A percentile compares a stretch with the other conserved stretches of the same genome.
Evolutionary conservation across 177 flowering plant species (phyloP).

Genomic region (Telopea speciosissima): DNA sequence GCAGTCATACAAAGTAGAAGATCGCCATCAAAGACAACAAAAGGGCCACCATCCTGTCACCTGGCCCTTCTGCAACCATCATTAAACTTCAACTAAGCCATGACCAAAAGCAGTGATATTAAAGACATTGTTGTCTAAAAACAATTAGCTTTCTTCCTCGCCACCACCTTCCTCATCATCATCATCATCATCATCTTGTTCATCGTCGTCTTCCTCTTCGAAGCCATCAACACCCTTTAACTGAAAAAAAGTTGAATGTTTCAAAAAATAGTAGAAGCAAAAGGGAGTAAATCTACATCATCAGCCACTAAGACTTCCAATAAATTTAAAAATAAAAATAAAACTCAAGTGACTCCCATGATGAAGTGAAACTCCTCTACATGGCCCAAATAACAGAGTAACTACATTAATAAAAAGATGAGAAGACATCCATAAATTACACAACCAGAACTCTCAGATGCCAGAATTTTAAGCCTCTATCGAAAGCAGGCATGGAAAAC

Average conservation of each 20-base stretch:
- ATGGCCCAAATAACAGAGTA: too few relatives aligned
- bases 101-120: conserved; percentile 13
- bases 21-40: conserved; percentile 3
- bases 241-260: conserved; percentile 19
- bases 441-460: too few relatives aligned
- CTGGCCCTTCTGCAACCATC: conserved; percentile 13
- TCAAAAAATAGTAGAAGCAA: background rate
- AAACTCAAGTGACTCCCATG: too few relatives aligned
- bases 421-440: too few relatives aligned
- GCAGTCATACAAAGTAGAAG: conserved; percentile 11
- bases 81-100: conserved; percentile 19
- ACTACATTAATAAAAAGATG: too few relatives aligned
- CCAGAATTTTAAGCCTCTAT: too few relatives aligned
- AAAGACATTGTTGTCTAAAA: background rate
- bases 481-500: too few relatives aligned
- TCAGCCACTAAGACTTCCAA: too few relatives aligned
- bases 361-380: too few relatives aligned
- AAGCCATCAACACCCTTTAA: conserved; percentile 38
- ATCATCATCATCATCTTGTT: conserved; percentile 35
- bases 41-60: conserved; percentile 8
- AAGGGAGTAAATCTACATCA: too few relatives aligned
- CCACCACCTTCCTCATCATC: conserved; percentile 34
- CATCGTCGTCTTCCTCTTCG: conserved; percentile 41
- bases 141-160: conserved; percentile 27
- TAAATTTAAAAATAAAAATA: too few relatives aligned